Evolutionary conservation across 495 filamentous ascomycete species (phyloP).

Genomic region (Thozetella sp.): DNA sequence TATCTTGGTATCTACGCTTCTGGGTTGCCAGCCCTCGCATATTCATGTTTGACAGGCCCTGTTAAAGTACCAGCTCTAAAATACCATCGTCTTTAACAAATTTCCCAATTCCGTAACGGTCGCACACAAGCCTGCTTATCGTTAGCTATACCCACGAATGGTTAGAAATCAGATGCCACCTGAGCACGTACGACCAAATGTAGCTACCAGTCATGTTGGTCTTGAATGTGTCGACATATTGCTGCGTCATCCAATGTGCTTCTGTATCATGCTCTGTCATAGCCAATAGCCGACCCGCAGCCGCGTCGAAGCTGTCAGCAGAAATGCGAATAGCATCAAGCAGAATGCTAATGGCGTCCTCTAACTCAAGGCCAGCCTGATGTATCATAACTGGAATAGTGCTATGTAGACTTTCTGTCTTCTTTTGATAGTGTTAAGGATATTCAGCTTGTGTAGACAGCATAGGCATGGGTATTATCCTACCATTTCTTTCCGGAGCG

Average conservation of each 20-base stretch:
- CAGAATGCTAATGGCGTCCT: constrained; percentile 2
- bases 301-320: constrained; percentile 1
- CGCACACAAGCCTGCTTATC: constrained; percentile 5
- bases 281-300: not conserved
- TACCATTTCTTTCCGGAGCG: constrained; percentile 32
- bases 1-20: no score
- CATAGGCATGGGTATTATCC: constrained; percentile 15
- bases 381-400: constrained; percentile 10
- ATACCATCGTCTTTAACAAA: constrained; percentile 7
- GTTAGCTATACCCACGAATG: not conserved
- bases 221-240: constrained; percentile 4
- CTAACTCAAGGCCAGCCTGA: not conserved
- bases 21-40: no score
- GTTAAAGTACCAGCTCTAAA: no score
- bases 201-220: constrained; percentile 14
- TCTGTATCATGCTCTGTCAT: constrained; percentile 5
- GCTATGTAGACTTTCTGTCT: constrained; percentile 5
- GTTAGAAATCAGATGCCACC: no score
- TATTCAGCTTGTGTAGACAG: constrained; percentile 10
- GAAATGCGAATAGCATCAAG: constrained; percentile 4
- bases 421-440: no score
- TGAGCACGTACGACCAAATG: constrained; percentile 17
- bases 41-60: no score
- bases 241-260: not conserved
- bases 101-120: constrained; percentile 12